These are phyloP conservation scores for Apiospora hydei DNA, from an alignment of 2,329 filamentous ascomycete species.

Conservation along the genomic window DNA sequence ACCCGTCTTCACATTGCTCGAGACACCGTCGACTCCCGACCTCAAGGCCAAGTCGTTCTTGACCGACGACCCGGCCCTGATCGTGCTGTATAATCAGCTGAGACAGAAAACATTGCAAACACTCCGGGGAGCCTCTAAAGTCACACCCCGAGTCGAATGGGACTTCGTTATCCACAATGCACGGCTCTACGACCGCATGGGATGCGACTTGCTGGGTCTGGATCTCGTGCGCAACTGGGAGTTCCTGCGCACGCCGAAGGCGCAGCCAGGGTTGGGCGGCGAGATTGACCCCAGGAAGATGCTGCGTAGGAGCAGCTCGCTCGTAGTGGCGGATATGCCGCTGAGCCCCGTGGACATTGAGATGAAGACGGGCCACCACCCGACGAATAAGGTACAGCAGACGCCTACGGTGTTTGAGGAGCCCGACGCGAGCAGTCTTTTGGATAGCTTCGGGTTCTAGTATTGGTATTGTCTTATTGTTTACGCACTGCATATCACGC, in stretches of 20 bases:
- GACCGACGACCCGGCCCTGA: constrained; percentile 87
- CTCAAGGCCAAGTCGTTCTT: constrained; percentile 81
- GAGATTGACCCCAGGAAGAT: constrained; percentile 70
- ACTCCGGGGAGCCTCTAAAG: constrained; percentile 81
- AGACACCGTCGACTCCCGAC: constrained; percentile 72
- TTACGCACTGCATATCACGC: neutral
- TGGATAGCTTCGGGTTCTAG: constrained; percentile 93
- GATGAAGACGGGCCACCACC: constrained; percentile 49
- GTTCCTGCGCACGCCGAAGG: constrained; percentile 62
- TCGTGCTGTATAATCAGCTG: constrained; percentile 87
- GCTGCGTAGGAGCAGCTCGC: constrained; percentile 74
- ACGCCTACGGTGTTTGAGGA: constrained; percentile 86
- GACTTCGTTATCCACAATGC: constrained; percentile 89
- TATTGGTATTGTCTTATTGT: neutral
- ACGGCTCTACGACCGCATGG: constrained; percentile 86
- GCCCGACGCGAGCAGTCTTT: constrained; percentile 85
- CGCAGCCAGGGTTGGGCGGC: constrained; percentile 48
- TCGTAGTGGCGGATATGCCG: constrained; percentile 80
- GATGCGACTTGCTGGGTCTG: constrained; percentile 87
- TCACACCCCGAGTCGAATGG: constrained; percentile 83
- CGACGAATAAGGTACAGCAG: constrained; percentile 56
- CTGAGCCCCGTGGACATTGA: constrained; percentile 48
- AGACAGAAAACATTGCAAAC: constrained; percentile 84
- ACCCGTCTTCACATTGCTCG: constrained; percentile 77
- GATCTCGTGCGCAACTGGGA: constrained; percentile 87